Percentiles rank a stretch among this genome's conserved stretches.
Evolutionary conservation across 805 yeast species (phyloP).

Genomic region (Brettanomyces naardenensis): DNA sequence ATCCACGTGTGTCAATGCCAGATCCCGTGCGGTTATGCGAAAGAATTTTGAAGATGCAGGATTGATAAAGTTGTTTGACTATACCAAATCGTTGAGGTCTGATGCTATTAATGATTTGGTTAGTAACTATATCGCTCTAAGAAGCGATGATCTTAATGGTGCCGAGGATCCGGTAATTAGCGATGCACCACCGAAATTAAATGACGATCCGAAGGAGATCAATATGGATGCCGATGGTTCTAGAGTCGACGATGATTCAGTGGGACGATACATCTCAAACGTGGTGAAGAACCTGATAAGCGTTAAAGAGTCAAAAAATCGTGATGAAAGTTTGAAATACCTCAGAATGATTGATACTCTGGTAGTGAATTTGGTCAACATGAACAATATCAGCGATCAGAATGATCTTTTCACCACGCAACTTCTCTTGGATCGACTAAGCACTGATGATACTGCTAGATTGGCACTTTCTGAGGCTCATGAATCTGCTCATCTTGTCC

Average conservation of each 20-base stretch:
- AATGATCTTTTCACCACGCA: conserved; percentile 49
- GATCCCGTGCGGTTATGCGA: conserved; percentile 49
- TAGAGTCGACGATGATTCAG: neutral
- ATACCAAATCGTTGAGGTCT: conserved; percentile 44
- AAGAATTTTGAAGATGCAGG: conserved; percentile 53
- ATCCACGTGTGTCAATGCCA: conserved; percentile 26
- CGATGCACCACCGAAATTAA: neutral
- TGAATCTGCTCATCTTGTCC: conserved; percentile 33
- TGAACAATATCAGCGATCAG: conserved; percentile 1
- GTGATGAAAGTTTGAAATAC: conserved; percentile 28
- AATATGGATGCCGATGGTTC: neutral
- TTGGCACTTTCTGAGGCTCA: conserved; percentile 53
- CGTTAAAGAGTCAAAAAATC: conserved; percentile 25
- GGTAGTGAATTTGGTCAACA: conserved; percentile 1
- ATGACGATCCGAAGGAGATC: neutral
- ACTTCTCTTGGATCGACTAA: conserved; percentile 51
- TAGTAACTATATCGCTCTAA: conserved; percentile 46
- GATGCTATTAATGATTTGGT: conserved; percentile 62
- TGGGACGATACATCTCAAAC: neutral
- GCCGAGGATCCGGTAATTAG: neutral
- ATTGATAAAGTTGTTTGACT: conserved; percentile 40
- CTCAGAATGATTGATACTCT: conserved; percentile 27
- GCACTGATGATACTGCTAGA: conserved; percentile 67
- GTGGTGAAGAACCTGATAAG: neutral
- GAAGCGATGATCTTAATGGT: conserved; percentile 37